Percentiles rank a stretch among this genome's conserved stretches.
Evolutionary conservation across 352 stramenopile genomes (phyloP).

Genomic region (Blastocystis sp.): DNA sequence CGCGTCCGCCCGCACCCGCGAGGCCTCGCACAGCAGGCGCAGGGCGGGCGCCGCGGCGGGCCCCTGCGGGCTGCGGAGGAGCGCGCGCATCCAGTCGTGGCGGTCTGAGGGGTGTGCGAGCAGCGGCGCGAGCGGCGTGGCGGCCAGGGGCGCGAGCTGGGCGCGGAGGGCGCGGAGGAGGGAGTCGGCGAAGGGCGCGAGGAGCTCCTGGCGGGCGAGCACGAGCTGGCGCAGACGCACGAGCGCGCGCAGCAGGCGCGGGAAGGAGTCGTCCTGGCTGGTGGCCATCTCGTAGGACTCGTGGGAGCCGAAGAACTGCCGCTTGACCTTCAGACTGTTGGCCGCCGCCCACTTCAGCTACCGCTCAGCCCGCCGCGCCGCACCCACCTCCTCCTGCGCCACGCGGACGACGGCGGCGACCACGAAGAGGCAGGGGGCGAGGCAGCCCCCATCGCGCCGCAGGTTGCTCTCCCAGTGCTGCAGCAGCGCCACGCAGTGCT

Average conservation of each 20-base stretch:
- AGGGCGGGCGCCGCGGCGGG: not conserved
- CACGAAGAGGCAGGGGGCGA: conserved; percentile 38
- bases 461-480: conserved; percentile 50
- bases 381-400: not conserved
- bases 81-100: not conserved
- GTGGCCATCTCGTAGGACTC: conserved; percentile 38
- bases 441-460: not conserved
- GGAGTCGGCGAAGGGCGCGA: not conserved
- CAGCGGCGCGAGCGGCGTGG: not conserved
- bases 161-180: not conserved
- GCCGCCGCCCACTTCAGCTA: conserved; percentile 33
- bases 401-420: not conserved
- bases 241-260: conserved; percentile 8
- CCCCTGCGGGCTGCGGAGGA: not conserved
- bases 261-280: conserved; percentile 50
- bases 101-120: not conserved
- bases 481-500: not conserved
- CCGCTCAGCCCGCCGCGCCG: not conserved
- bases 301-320: conserved; percentile 21
- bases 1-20: not conserved
- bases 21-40: not conserved
- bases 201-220: not conserved
- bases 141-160: not conserved
- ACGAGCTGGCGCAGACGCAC: conserved; percentile 6
- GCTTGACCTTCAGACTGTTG: conserved; percentile 29